Percentiles rank a stretch among this genome's conserved stretches.
phyloP scores from a whole-genome alignment of 192 early-diverging fungal genomes.

The Thamnidium elegans region DNA sequence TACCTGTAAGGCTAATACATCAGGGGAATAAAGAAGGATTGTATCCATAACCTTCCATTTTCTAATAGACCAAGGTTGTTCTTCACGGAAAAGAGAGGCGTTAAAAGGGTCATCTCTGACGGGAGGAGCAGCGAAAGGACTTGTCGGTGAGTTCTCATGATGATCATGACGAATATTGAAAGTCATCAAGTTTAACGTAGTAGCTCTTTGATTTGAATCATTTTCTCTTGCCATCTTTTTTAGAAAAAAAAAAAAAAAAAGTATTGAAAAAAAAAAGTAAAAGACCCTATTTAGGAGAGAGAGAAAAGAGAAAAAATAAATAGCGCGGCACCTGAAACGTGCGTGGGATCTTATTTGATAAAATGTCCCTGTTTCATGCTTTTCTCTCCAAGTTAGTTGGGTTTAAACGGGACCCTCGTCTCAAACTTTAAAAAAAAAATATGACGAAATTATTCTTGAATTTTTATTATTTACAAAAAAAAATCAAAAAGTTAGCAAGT shows the following conservation, averaged over 20 bases:
- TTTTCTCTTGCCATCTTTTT: neutral
- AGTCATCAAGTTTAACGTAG: slow-evolving; percentile 23
- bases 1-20: slow-evolving; percentile 39
- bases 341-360: too few species aligned
- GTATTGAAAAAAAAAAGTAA: neutral
- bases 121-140: slow-evolving; percentile 16
- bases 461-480: slow-evolving; percentile 5
- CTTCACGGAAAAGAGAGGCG: neutral
- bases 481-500: neutral
- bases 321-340: too few species aligned
- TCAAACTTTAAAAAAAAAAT: neutral
- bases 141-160: neutral
- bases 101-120: neutral
- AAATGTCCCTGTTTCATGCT: too few species aligned
- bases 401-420: too few species aligned
- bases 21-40: slow-evolving; percentile 30
- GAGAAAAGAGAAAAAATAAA: too few species aligned
- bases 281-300: too few species aligned
- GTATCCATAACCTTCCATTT: slow-evolving; percentile 36
- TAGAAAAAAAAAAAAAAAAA: neutral
- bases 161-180: slow-evolving; percentile 35
- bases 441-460: neutral
- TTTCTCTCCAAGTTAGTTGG: too few species aligned
- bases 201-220: neutral
- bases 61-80: slow-evolving; percentile 37